Percentiles rank a stretch among this genome's conserved stretches.
phyloP scores from a whole-genome alignment of 306 rosid genomes.

The Crataegus laevigata region DNA sequence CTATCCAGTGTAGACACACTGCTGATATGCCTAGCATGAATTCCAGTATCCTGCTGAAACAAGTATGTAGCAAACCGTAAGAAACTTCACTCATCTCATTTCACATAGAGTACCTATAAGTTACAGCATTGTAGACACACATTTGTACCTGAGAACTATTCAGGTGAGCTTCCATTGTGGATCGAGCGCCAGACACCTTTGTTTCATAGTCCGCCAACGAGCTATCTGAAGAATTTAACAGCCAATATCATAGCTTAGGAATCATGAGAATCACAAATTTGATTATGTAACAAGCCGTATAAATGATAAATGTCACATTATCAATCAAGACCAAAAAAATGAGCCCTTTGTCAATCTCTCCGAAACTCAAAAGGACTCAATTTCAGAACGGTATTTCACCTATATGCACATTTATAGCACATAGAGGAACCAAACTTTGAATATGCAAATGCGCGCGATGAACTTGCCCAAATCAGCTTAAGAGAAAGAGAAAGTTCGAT shows the following conservation, averaged over 20 bases:
- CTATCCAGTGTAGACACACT: conserved; percentile 85
- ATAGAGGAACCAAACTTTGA: neutral
- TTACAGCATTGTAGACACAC: neutral
- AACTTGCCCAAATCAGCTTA: neutral
- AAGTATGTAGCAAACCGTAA: conserved; percentile 6
- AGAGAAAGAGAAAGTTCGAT: neutral
- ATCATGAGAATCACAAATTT: neutral
- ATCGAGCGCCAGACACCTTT: conserved; percentile 33
- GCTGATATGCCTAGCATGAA: conserved; percentile 91
- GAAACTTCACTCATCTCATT: neutral
- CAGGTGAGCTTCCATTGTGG: conserved; percentile 51
- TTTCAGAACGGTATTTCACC: neutral
- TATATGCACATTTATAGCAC: neutral
- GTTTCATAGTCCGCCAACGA: conserved; percentile 29
- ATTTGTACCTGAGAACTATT: conserved; percentile 46
- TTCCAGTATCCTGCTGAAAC: conserved; percentile 61
- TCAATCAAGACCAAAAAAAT: neutral
- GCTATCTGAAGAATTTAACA: conserved; percentile 37
- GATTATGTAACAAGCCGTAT: neutral
- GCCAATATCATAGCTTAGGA: neutral
- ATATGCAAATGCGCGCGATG: neutral
- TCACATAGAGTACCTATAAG: neutral
- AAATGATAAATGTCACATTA: neutral
- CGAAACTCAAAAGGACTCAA: neutral
- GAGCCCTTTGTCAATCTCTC: neutral